Evolutionary conservation across 108 stramenopile species (phyloP), one percentile per base, ranked within the genome.

Genomic region (Aurantiochytrium sp.): DNA sequence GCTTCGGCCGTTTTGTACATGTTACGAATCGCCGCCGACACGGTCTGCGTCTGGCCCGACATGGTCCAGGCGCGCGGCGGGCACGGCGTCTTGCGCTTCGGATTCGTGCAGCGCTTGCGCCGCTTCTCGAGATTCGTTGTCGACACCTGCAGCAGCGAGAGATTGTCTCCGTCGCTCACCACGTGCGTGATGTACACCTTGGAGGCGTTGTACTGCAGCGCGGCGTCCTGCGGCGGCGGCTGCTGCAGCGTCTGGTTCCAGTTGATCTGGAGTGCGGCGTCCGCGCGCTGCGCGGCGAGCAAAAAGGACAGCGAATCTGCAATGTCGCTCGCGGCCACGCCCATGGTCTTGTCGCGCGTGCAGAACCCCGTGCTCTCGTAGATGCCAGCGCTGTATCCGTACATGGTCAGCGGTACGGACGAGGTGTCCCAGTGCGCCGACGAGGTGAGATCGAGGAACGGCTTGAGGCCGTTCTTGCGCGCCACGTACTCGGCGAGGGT

Each of bases 111-210:
- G 10, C 10, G 12, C 73, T 81, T 81, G 45, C 4, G 73, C 12
- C 45, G 39, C n/a, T 41, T 24, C 39, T 48, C 45, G n/a, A 81
- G 45, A 48, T 81, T 48, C 36, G 8, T 17, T 24, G 30, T 27
- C 39, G 73, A 27, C 21, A 12, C 19, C 0, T 37, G 21, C 36
- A 81, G 45, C 73, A 48, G 24, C 15, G 42, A 48, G 12, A 81
- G 73, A 81, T 81, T 81, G 30, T 81, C 73, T 6, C 73, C 73
- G 24, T 81, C 73, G 45, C 73, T 81, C 45, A 81, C 73, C n/a
- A 81, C 30, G 73, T 81, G 73, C 3, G 73, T 24, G 24, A 81
- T 12, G 45, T 81, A 81, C 21, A 81, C 30, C 45, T 81, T 81
- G 45, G 73, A 48, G 27, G 73, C 42, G 32, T 81, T 48, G 73